Percentiles rank a stretch among this genome's conserved stretches.
Evolutionary conservation across 2,329 filamentous ascomycete genomes (phyloP).

Genomic region (Lasiodiplodia hormozganensis): DNA sequence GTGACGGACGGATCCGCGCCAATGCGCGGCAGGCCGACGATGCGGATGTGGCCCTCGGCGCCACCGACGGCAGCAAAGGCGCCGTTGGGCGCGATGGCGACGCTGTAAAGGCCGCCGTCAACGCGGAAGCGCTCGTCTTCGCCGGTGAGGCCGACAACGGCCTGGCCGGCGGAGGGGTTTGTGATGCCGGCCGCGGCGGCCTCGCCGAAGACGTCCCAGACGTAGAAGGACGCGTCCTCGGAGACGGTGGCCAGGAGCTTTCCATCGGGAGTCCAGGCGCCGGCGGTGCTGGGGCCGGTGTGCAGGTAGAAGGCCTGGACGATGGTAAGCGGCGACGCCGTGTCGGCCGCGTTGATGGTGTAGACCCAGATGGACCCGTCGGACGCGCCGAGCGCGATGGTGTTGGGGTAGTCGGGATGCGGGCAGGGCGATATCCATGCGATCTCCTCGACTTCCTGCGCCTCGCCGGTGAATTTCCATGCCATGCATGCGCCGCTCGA

Average conservation of each 20-base stretch:
- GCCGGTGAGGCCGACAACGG: slow-evolving; percentile 78
- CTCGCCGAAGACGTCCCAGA: slow-evolving; percentile 89
- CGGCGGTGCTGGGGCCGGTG: slow-evolving; percentile 84
- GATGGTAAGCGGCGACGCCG: slow-evolving; percentile 72
- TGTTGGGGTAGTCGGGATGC: slow-evolving; percentile 73
- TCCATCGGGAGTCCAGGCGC: slow-evolving; percentile 89
- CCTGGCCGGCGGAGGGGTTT: slow-evolving; percentile 61
- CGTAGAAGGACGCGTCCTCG: slow-evolving; percentile 87
- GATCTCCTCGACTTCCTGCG: slow-evolving; percentile 91
- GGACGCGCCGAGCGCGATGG: slow-evolving; percentile 83
- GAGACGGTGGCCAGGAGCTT: slow-evolving; percentile 84
- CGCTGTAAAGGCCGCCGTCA: slow-evolving; percentile 87
- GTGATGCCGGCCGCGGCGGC: slow-evolving; percentile 70
- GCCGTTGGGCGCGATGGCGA: slow-evolving; percentile 81
- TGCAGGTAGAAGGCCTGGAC: slow-evolving; percentile 93
- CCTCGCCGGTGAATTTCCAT: slow-evolving; percentile 75
- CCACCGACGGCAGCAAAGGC: slow-evolving; percentile 85
- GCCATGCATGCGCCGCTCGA: slow-evolving; percentile 45
- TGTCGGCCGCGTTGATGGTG: slow-evolving; percentile 74
- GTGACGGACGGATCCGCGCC: slow-evolving; percentile 38
- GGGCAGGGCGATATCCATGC: slow-evolving; percentile 88
- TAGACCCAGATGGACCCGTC: slow-evolving; percentile 98
- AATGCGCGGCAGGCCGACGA: slow-evolving; percentile 80
- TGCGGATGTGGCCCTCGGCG: slow-evolving; percentile 82
- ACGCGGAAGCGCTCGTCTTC: slow-evolving; percentile 90